A percentile compares a stretch with the other conserved stretches of the same genome.
phyloP scores from a whole-genome alignment of 2,329 filamentous ascomycete genomes.

The Cladophialophora immunda region DNA sequence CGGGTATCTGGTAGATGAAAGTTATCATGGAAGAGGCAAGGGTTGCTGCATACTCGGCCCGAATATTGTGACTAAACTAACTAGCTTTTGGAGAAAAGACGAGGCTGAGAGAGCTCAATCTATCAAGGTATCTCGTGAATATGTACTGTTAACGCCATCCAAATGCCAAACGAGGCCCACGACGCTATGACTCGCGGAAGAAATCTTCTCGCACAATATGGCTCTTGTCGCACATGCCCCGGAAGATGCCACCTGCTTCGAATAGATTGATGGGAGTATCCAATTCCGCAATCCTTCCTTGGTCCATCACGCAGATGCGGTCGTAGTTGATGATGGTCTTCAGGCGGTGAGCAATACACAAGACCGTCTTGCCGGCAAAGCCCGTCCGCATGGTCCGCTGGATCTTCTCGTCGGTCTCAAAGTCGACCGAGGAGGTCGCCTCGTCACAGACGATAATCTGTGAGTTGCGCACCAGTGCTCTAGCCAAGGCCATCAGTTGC shows the following conservation, averaged over 20 bases:
- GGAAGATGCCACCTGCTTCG: conserved; percentile 79
- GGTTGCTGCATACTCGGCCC: not conserved
- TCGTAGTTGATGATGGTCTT: conserved; percentile 95
- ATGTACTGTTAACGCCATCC: not conserved
- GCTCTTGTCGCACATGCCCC: conserved; percentile 87
- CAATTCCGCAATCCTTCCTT: conserved; percentile 85
- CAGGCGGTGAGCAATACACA: conserved; percentile 92
- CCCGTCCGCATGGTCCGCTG: conserved; percentile 85
- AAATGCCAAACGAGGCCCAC: not conserved
- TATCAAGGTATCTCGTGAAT: not conserved
- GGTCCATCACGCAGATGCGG: conserved; percentile 95
- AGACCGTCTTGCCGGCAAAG: conserved; percentile 84
- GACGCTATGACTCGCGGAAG: conserved; percentile 33
- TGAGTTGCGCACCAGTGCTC: conserved; percentile 84
- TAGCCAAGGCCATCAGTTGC: conserved; percentile 92
- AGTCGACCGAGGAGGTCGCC: conserved; percentile 90
- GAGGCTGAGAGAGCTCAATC: not conserved
- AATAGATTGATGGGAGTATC: conserved; percentile 79
- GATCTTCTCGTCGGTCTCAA: conserved; percentile 96
- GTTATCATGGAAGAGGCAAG: not conserved
- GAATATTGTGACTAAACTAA: not conserved
- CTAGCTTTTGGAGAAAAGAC: not conserved
- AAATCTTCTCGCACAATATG: conserved; percentile 68
- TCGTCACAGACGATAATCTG: conserved; percentile 98
- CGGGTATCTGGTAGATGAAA: not conserved